Evolutionary conservation across 2,329 filamentous ascomycete species (phyloP).

Genomic region (Trichoderma semiorbis): DNA sequence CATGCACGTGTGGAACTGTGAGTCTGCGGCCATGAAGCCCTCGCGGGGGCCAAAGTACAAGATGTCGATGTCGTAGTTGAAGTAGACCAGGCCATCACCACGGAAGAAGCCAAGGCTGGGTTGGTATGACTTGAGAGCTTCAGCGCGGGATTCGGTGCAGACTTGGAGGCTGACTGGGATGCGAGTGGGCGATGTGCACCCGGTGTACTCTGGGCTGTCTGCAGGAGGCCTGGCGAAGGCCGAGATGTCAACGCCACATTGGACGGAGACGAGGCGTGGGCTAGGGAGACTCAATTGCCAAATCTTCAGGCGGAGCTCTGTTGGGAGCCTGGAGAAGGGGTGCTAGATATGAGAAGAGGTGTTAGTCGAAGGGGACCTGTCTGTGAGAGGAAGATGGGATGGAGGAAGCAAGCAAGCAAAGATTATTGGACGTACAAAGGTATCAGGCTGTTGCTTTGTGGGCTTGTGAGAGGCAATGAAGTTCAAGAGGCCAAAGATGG

Average conservation of each 20-base stretch:
- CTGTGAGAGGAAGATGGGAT: background rate
- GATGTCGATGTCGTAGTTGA: constrained; percentile 41
- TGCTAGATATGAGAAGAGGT: constrained; percentile 29
- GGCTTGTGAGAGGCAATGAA: background rate
- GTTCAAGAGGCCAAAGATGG: background rate
- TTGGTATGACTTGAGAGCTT: constrained; percentile 41
- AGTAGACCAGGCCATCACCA: constrained; percentile 40
- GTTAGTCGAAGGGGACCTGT: background rate
- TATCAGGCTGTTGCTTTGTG: background rate
- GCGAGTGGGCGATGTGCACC: constrained; percentile 41
- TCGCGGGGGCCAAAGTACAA: constrained; percentile 46
- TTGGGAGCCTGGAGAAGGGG: constrained; percentile 41
- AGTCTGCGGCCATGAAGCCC: constrained; percentile 44
- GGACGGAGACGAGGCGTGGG: constrained; percentile 43
- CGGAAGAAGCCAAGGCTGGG: constrained; percentile 42
- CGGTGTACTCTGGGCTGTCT: constrained; percentile 20
- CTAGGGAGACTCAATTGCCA: constrained; percentile 44
- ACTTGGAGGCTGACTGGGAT: constrained; percentile 45
- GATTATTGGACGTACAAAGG: constrained; percentile 1
- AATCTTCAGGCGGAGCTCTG: constrained; percentile 46
- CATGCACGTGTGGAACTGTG: constrained; percentile 45
- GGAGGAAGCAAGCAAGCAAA: background rate
- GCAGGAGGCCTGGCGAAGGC: background rate
- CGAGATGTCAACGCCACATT: constrained; percentile 35
- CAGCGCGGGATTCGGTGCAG: constrained; percentile 45